Base-by-base conservation (phyloP, 169 alveolate species). In the Eimeria falciformis region DNA sequence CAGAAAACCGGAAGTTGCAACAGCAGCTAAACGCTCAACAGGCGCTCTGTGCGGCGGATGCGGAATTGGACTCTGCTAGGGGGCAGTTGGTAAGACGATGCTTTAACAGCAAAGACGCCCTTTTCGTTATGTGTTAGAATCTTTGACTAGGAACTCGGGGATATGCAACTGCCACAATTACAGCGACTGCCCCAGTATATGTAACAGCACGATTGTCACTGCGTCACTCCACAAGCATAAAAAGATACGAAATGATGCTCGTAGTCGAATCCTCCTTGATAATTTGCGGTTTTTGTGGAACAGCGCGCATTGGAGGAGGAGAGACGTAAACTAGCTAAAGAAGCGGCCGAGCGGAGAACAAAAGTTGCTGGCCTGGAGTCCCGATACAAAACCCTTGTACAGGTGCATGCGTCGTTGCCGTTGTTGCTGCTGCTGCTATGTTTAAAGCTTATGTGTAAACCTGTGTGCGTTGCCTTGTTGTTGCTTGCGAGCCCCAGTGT, bases 291-390 rank as follows among this genome's bases (percentile, higher is more conserved):
- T 55, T 82, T 53, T 73, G 40, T 40, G 53, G 40, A 12, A 69
- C 93, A 66, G 87, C 95, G 97, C 81, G 97, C 98, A 18, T 97
- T 97, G 18, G 99, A 97, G 94, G 99, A 97, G 79, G 98, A 97
- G 93, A 96, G 97, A 92, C 98, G 96, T 84, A 97, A 97, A 89
- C 96, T 96, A 27, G 97, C 97, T 0, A 97, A 95, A 23, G 99
- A 97, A 91, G 96, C 97, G 29, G 96, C 98, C 47, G 97, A 96
- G 55, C 94, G 98, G 92, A 93, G 96, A 92, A 94, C 93, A 75
- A 96, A 97, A 91, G 98, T 97, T 1, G 95, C 96, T 92, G 97
- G 96, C 85, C 94, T 97, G 37, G 96, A 96, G 89, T 95, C 96
- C 47, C 96, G 97, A 94, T 97, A 96, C 87, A 98, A 96, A 91